Conservation (phyloP, 2,329 filamentous ascomycete genomes). For the Calonectria montana region DNA sequence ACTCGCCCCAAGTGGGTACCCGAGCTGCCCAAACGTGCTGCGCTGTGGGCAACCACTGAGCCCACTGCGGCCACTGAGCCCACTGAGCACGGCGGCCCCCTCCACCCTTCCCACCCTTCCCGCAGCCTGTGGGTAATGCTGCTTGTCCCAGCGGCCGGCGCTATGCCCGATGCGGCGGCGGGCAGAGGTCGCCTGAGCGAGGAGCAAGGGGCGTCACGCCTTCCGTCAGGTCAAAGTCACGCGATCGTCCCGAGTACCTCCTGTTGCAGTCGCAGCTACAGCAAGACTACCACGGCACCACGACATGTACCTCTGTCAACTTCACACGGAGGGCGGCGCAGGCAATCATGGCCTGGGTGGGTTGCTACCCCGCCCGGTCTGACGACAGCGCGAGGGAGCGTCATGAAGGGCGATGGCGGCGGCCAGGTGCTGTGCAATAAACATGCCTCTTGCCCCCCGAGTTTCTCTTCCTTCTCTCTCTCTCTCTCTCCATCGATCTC, state of each 20-base stretch:
- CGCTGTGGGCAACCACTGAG: constrained; percentile 29
- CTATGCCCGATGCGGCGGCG: constrained; percentile 40
- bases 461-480: constrained; percentile 38
- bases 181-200: constrained; percentile 42
- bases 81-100: not conserved
- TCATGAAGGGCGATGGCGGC: constrained; percentile 32
- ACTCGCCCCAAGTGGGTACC: constrained; percentile 34
- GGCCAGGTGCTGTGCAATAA: constrained; percentile 44
- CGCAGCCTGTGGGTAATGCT: constrained; percentile 16
- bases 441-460: constrained; percentile 46
- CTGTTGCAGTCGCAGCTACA: constrained; percentile 19
- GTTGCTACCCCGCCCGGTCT: constrained; percentile 58
- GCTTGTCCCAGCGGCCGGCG: constrained; percentile 23
- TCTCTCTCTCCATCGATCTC: constrained; percentile 42
- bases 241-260: constrained; percentile 39
- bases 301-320: constrained; percentile 19
- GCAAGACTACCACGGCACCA: not conserved
- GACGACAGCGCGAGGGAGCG: constrained; percentile 49
- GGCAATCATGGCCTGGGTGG: constrained; percentile 31
- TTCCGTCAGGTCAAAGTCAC: constrained; percentile 47
- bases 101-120: constrained; percentile 8
- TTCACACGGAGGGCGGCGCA: constrained; percentile 31
- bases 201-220: constrained; percentile 42
- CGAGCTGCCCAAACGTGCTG: constrained; percentile 30
- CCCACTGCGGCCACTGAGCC: constrained; percentile 5